Conservation (phyloP, 1,139 yeast genomes). For the Suhomyces panamericanus region DNA sequence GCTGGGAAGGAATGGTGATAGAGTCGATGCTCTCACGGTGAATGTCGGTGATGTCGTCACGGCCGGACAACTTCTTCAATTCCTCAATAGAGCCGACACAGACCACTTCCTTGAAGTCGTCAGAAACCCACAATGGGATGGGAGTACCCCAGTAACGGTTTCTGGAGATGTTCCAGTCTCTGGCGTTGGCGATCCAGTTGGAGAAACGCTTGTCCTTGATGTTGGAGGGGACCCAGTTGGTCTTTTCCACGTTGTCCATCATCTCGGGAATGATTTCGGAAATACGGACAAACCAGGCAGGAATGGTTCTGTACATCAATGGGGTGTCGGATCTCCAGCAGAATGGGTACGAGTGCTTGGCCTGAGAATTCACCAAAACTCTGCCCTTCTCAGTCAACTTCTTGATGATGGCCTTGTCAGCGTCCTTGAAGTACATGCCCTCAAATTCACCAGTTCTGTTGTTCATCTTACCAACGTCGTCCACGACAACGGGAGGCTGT, state of each 20-base stretch:
- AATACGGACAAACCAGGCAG: constrained; percentile 97
- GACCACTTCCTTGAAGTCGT: constrained; percentile 87
- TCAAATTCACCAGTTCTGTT: constrained; percentile 68
- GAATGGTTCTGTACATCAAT: constrained; percentile 90
- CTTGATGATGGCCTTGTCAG: constrained; percentile 89
- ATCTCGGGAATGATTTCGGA: constrained; percentile 84
- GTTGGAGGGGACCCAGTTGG: constrained; percentile 91
- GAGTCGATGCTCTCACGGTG: constrained; percentile 93
- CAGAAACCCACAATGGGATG: constrained; percentile 95
- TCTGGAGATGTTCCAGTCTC: constrained; percentile 98
- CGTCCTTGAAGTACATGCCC: constrained; percentile 92
- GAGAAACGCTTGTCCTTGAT: constrained; percentile 94
- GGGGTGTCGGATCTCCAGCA: constrained; percentile 99
- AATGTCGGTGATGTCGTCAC: constrained; percentile 74
- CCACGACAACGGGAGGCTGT: constrained; percentile 90
- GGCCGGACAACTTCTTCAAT: constrained; percentile 81
- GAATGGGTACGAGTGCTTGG: constrained; percentile 96
- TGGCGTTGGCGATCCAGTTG: constrained; percentile 97
- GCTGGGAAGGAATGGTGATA: constrained; percentile 89
- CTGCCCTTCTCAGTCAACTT: constrained; percentile 75
- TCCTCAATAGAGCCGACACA: constrained; percentile 92
- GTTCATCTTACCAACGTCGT: constrained; percentile 86
- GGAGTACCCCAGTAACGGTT: constrained; percentile 99
- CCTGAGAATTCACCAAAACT: constrained; percentile 73
- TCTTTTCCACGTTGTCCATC: constrained; percentile 79